Percentiles rank a stretch among this genome's conserved stretches.
phyloP scores from a whole-genome alignment of 768 basidiomycete genomes.

The Suillus ampliporus region DNA sequence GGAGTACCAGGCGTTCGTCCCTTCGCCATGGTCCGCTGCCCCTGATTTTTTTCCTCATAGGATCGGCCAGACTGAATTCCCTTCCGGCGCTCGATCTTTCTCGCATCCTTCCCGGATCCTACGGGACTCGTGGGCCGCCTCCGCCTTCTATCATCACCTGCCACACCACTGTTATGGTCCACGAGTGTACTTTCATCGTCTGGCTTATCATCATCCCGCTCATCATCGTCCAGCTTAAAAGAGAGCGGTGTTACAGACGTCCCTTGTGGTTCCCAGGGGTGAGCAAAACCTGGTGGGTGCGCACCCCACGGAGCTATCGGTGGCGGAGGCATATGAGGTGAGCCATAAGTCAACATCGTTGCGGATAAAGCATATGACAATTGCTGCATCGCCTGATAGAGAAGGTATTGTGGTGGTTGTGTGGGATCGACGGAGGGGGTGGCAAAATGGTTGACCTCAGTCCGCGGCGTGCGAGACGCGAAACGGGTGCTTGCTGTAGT shows the following conservation, averaged over 20 bases:
- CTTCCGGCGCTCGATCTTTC: constrained; percentile 18
- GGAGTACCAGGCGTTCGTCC: constrained; percentile 36
- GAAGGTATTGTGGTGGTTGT: constrained; percentile 43
- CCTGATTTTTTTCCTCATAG: constrained; percentile 17
- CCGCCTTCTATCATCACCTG: constrained; percentile 14
- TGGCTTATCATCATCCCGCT: constrained; percentile 18
- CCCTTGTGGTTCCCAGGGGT: constrained; percentile 27
- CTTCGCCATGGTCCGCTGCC: constrained; percentile 19
- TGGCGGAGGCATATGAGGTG: constrained; percentile 5
- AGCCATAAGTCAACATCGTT: constrained; percentile 31
- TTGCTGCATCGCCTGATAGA: constrained; percentile 48
- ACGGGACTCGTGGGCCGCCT: constrained; percentile 14
- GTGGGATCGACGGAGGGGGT: constrained; percentile 35
- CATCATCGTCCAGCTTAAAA: constrained; percentile 50
- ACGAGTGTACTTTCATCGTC: background rate
- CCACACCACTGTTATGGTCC: constrained; percentile 29
- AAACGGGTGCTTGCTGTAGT: constrained; percentile 7
- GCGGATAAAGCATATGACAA: constrained; percentile 45
- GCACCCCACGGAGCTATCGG: constrained; percentile 8
- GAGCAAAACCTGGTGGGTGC: constrained; percentile 24
- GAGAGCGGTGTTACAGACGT: constrained; percentile 53
- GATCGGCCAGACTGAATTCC: background rate
- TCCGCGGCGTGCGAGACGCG: background rate
- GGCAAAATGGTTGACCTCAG: constrained; percentile 28
- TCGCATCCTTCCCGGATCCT: constrained; percentile 20